phyloP scores from a whole-genome alignment of 176 grass and related monocot species.

The Lolium multiflorum region DNA sequence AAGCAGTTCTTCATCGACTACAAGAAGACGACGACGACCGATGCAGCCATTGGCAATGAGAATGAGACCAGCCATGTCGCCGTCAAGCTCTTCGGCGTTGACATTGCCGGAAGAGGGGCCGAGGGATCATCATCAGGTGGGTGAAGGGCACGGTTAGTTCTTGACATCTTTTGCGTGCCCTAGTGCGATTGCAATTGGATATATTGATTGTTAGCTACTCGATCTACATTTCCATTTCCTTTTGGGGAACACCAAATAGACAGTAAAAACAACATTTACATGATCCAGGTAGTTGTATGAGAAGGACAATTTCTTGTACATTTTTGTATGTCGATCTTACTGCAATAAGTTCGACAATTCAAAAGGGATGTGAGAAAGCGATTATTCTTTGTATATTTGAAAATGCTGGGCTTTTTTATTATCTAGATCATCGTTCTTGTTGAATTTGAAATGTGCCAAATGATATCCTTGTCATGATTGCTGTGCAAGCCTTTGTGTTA shows the following conservation, averaged over 20 bases:
- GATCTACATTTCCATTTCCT: constrained; percentile 1
- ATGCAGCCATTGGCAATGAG: background rate
- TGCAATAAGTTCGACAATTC: background rate
- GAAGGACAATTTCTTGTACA: background rate
- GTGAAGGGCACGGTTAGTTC: constrained; percentile 7
- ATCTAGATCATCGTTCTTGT: background rate
- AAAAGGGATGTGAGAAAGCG: background rate
- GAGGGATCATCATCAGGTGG: constrained; percentile 40
- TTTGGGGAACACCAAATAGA: background rate
- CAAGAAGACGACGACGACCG: constrained; percentile 18
- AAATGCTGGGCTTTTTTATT: background rate
- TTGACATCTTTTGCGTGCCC: background rate
- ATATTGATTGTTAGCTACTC: background rate
- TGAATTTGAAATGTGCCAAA: background rate
- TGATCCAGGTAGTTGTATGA: background rate
- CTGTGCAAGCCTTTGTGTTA: background rate
- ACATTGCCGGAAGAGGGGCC: constrained; percentile 50
- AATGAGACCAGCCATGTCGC: constrained; percentile 31
- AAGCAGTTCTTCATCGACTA: constrained; percentile 61
- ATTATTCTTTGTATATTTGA: background rate
- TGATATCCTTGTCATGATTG: background rate
- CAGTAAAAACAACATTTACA: background rate
- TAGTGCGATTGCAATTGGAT: constrained; percentile 8
- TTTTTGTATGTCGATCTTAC: background rate
- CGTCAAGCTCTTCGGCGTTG: constrained; percentile 64